These are phyloP conservation scores for Pseudocercospora musae DNA, from an alignment of 2,329 filamentous ascomycete genomes.

Conservation along the genomic window DNA sequence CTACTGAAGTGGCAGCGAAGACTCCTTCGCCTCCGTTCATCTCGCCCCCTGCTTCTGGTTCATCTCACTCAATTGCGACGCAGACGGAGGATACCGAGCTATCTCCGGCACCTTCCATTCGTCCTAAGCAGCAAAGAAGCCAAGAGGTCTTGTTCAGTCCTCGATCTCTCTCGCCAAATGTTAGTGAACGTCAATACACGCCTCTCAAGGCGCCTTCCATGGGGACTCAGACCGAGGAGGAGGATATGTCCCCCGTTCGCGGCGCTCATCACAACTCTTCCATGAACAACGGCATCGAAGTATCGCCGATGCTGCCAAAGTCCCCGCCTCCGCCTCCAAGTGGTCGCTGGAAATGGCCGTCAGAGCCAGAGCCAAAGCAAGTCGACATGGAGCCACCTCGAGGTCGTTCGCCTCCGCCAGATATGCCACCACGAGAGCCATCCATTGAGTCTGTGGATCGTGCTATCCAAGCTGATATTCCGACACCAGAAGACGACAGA, in stretches of 20 bases:
- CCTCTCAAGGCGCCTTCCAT: slow-evolving; percentile 11
- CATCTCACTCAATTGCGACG: slow-evolving; percentile 14
- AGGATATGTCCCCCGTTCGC: slow-evolving; percentile 6
- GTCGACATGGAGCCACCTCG: background rate
- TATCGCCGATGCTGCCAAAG: slow-evolving; percentile 1
- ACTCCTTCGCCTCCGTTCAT: slow-evolving; percentile 12
- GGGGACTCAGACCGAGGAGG: slow-evolving; percentile 11
- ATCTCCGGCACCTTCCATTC: background rate
- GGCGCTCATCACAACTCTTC: slow-evolving; percentile 2
- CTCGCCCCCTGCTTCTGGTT: slow-evolving; percentile 3
- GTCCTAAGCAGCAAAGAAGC: slow-evolving; percentile 4
- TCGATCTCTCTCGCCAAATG: slow-evolving; percentile 2
- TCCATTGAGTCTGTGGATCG: background rate
- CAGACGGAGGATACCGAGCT: slow-evolving; percentile 13
- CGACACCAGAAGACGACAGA: background rate
- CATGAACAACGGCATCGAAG: slow-evolving; percentile 7
- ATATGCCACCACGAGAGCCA: background rate
- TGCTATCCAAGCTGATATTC: background rate
- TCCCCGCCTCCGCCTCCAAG: background rate
- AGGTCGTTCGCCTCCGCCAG: background rate
- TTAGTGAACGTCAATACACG: background rate
- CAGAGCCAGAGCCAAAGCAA: background rate
- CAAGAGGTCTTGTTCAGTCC: slow-evolving; percentile 16
- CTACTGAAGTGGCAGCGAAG: slow-evolving; percentile 13
- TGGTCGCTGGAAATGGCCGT: slow-evolving; percentile 7